Evolutionary conservation across 768 basidiomycete genomes (phyloP).

Genomic region (Psilocybe subaeruginosa): DNA sequence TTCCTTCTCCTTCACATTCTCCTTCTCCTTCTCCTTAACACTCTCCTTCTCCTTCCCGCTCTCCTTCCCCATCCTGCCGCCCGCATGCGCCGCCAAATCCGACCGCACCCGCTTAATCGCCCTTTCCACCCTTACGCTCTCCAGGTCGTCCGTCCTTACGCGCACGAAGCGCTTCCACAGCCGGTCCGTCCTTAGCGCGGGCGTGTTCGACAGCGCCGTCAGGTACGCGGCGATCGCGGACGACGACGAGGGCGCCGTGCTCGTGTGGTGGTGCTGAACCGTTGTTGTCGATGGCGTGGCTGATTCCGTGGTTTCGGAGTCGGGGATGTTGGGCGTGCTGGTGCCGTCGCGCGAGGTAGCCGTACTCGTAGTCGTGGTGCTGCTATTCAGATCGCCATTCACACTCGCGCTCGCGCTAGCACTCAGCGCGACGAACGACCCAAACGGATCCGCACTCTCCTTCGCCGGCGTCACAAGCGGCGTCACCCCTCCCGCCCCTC

Average conservation of each 20-base stretch:
- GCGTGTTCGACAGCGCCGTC: conserved; percentile 74
- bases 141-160: conserved; percentile 85
- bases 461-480: conserved; percentile 54
- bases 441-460: conserved; percentile 68
- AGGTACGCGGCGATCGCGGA: conserved; percentile 74
- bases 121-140: conserved; percentile 84
- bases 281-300: too few relatives aligned
- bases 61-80: conserved; percentile 23
- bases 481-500: conserved; percentile 37
- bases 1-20: not conserved
- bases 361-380: too few relatives aligned
- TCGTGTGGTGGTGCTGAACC: not conserved
- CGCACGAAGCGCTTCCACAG: conserved; percentile 87
- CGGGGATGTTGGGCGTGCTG: too few relatives aligned
- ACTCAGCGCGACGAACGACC: conserved; percentile 33
- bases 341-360: too few relatives aligned
- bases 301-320: too few relatives aligned
- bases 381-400: too few relatives aligned
- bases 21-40: conserved; percentile 27
- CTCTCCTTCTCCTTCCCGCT: conserved; percentile 25
- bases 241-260: conserved; percentile 48
- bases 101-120: conserved; percentile 88
- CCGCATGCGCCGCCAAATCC: conserved; percentile 76
- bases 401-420: too few relatives aligned
- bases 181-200: conserved; percentile 60